Evolutionary conservation across 768 basidiomycete genomes (phyloP).

Genomic region (Pleurotus tuoliensis): DNA sequence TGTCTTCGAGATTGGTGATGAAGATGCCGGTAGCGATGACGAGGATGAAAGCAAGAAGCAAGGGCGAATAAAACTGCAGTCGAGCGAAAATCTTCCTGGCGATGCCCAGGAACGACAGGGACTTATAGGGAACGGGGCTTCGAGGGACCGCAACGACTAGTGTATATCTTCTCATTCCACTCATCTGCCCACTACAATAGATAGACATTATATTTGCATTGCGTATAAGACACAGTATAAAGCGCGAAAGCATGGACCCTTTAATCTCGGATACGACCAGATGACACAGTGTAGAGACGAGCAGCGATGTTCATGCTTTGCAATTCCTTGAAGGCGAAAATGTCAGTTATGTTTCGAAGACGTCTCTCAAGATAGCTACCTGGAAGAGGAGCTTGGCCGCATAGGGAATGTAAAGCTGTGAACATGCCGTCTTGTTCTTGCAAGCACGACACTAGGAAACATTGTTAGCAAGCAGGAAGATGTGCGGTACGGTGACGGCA

Average conservation of each 20-base stretch:
- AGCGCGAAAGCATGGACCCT: constrained; percentile 11
- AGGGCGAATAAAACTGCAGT: constrained; percentile 37
- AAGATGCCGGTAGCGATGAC: constrained; percentile 63
- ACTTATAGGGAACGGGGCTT: constrained; percentile 46
- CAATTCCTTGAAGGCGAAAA: constrained; percentile 53
- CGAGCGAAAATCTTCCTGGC: constrained; percentile 43
- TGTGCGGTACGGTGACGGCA: constrained; percentile 4
- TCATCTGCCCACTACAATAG: constrained; percentile 16
- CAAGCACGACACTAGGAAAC: constrained; percentile 77
- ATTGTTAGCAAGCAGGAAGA: constrained; percentile 3
- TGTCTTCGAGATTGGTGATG: constrained; percentile 91
- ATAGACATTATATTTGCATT: constrained; percentile 17
- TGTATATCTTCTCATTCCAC: constrained; percentile 3
- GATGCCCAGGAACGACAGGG: constrained; percentile 60
- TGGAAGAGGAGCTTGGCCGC: constrained; percentile 97
- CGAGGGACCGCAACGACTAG: constrained; percentile 31
- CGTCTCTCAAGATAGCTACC: constrained; percentile 36
- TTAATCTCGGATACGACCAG: constrained; percentile 78
- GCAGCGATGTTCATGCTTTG: constrained; percentile 96
- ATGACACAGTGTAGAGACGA: constrained; percentile 81
- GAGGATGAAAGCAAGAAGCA: constrained; percentile 56
- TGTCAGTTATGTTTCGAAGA: no score
- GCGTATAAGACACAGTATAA: constrained; percentile 12
- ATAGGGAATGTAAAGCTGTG: constrained; percentile 91
- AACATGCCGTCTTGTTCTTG: constrained; percentile 94